Conservation (phyloP, 2,329 filamentous ascomycete genomes). For the Exophiala sp. region DNA sequence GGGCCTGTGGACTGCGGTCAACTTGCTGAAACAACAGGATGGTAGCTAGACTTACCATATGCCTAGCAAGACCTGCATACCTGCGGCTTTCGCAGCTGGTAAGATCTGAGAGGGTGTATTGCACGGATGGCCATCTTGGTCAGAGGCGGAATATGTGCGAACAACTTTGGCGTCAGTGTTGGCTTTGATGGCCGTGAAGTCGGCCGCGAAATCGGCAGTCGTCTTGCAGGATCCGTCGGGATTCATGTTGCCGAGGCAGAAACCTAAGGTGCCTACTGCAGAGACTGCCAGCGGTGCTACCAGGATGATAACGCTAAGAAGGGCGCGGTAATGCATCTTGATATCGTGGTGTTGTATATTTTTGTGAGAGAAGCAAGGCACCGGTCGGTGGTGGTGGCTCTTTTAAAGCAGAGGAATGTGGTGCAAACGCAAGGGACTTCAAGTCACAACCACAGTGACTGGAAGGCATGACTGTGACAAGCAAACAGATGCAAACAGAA, state of each 20-base stretch:
- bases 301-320: constrained; percentile 41
- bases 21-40: no score
- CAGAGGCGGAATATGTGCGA: constrained; percentile 63
- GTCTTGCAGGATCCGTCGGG: constrained; percentile 61
- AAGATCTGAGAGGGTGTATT: constrained; percentile 60
- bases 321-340: constrained; percentile 46
- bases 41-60: constrained; percentile 54
- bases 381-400: not conserved
- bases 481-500: no score
- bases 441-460: no score
- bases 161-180: constrained; percentile 54
- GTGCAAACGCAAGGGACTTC: no score
- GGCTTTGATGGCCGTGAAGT: constrained; percentile 59
- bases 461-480: no score
- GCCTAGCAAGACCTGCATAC: constrained; percentile 66
- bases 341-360: not conserved
- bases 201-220: constrained; percentile 59
- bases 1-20: constrained; percentile 42
- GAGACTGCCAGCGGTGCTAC: constrained; percentile 48
- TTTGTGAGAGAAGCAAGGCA: constrained; percentile 1
- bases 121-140: constrained; percentile 47
- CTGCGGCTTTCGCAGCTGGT: constrained; percentile 62
- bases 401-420: not conserved
- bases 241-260: constrained; percentile 64
- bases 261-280: constrained; percentile 58